Evolutionary conservation across 2,329 filamentous ascomycete species (phyloP), one percentile per base, ranked within the genome.

Genomic region (Hymenoscyphus linearis): DNA sequence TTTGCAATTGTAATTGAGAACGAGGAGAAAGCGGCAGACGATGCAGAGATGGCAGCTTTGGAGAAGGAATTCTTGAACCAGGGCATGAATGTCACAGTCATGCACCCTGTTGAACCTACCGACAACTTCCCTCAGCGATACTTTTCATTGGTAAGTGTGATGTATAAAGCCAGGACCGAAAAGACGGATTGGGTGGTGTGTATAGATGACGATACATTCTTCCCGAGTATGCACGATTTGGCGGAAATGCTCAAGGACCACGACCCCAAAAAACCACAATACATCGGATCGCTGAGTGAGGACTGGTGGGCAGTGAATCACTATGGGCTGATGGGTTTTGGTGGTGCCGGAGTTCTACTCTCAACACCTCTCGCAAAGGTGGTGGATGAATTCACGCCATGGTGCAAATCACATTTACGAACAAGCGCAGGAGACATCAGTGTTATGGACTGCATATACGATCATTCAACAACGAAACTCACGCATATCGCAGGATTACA

Each of bases 111-210:
- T 1, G 57, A 58, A 5, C 47, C 62, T 9, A 59, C 55, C 7
- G 68, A 72, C 53, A 58, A 57, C 2, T 72, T 72, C 44, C 65
- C 68, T 4, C 70, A 76, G 37, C 74, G 77, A n/a, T 79, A 79
- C 60, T 79, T 79, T 63, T 77, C 77, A 4, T 67, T 80, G 25
- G 70, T 79, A 9, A 70, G 73, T 34, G 70, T 78, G 4, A 72
- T 80, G 69, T 75, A 76, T 55, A 64, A 70, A 47, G 72, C 77
- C 52, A 67, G 73, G 56, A 70, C 75, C 26, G 67, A 73, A 0
- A 69, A 72, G 36, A 79, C 78, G 1, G 59, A 69, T 60, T 72
- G 71, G 71, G 60, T 69, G 26, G 61, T 66, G 16, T 52, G 62
- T 18, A 71, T 73, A 31, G 71, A 73, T 58, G 71, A 73, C 50